Evolutionary conservation across 1,139 yeast species (phyloP).

Genomic region (Pichia sp.): DNA sequence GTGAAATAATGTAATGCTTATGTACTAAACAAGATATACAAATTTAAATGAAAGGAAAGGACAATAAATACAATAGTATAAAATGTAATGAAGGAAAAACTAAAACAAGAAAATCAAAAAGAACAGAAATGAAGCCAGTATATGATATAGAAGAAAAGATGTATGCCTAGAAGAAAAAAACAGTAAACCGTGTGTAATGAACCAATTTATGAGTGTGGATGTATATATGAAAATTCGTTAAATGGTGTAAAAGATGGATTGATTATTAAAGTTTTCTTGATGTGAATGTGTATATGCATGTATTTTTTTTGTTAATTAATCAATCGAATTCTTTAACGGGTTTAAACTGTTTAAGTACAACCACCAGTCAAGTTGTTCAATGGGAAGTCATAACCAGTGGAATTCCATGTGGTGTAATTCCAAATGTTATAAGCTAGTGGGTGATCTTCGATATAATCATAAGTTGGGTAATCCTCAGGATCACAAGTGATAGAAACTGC

Average conservation of each 20-base stretch:
- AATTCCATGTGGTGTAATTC: slow-evolving; percentile 44
- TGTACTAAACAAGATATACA: neutral
- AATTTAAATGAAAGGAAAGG: neutral
- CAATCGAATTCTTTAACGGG: neutral
- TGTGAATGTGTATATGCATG: no score
- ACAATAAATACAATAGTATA: no score
- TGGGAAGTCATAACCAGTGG: slow-evolving; percentile 37
- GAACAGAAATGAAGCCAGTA: neutral
- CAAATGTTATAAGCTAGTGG: slow-evolving; percentile 44
- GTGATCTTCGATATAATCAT: slow-evolving; percentile 51
- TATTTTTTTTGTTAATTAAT: neutral
- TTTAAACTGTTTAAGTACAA: slow-evolving; percentile 12
- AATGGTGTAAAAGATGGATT: no score
- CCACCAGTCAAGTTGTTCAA: slow-evolving; percentile 32
- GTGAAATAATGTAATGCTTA: no score
- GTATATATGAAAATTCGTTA: no score
- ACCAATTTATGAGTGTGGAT: no score
- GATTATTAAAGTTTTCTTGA: no score
- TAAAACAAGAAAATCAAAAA: slow-evolving; percentile 3
- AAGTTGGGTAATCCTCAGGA: slow-evolving; percentile 54
- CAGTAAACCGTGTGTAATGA: no score
- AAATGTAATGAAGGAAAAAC: no score
- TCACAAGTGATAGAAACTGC: slow-evolving; percentile 48
- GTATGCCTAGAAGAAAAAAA: no score
- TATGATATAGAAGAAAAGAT: no score